phyloP scores from a whole-genome alignment of 2,329 filamentous ascomycete genomes.

The Pseudogymnoascus sp. region DNA sequence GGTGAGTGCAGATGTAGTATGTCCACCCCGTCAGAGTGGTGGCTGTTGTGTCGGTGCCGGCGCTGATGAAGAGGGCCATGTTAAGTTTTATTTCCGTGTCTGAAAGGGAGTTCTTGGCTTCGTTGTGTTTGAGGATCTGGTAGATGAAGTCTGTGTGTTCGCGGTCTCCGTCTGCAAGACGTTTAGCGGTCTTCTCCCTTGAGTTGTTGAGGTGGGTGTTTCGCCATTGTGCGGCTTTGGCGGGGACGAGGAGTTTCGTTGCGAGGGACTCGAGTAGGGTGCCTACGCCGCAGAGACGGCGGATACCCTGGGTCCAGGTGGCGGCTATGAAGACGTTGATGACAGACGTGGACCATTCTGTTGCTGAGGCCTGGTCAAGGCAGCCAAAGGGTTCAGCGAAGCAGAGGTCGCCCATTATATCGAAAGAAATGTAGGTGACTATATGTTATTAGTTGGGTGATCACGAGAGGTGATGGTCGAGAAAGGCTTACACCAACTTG shows the following conservation, averaged over 20 bases:
- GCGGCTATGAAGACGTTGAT: conserved; percentile 1
- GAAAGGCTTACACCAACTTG: neutral
- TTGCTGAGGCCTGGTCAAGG: neutral
- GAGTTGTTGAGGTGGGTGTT: conserved; percentile 20
- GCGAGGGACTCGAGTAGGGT: neutral
- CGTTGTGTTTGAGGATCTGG: conserved; percentile 21
- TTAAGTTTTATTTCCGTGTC: conserved; percentile 21
- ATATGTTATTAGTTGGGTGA: neutral
- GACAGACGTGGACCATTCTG: conserved; percentile 1
- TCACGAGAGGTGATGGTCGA: neutral
- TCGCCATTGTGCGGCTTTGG: conserved; percentile 15
- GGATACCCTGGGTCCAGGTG: conserved; percentile 4
- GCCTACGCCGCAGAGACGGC: neutral
- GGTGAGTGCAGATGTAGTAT: conserved; percentile 14
- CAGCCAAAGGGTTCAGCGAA: conserved; percentile 7
- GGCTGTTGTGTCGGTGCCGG: conserved; percentile 25
- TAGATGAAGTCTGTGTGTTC: conserved; percentile 19
- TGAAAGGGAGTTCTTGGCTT: conserved; percentile 15
- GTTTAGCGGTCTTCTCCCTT: conserved; percentile 19
- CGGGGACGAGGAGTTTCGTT: neutral
- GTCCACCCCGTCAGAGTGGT: conserved; percentile 23
- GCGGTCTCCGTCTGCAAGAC: conserved; percentile 17
- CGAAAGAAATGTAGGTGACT: neutral
- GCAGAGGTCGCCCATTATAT: conserved; percentile 8
- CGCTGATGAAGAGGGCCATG: conserved; percentile 21